Conservation (phyloP, 75 land plant species). For the Gnetum montanum region DNA sequence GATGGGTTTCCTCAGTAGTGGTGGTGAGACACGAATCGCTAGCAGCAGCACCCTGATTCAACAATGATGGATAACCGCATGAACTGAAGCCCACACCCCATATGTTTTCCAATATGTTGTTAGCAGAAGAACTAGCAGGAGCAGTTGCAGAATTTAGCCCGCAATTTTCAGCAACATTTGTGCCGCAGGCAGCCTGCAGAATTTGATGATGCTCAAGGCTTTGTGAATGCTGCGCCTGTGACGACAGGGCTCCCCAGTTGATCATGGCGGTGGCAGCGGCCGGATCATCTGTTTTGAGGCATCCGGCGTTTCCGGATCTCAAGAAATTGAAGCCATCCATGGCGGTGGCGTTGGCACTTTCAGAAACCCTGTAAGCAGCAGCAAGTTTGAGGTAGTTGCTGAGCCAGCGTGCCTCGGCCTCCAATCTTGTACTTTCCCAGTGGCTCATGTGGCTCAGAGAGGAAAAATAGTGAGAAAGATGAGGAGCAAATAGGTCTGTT, state of each 20-base stretch:
- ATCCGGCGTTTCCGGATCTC: background rate
- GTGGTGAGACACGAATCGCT: conserved; percentile 1
- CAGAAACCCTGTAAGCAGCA: conserved; percentile 1
- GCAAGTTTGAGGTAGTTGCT: conserved; percentile 3
- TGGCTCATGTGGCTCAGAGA: background rate
- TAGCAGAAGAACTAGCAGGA: background rate
- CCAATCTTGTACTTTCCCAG: conserved; percentile 4
- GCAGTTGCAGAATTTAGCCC: background rate
- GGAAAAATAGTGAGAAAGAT: background rate
- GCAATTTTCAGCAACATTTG: background rate
- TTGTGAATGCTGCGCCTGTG: background rate
- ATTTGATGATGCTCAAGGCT: background rate
- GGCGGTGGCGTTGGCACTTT: background rate
- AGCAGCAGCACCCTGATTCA: background rate
- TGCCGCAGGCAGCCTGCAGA: too few relatives aligned
- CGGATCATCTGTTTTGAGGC: background rate
- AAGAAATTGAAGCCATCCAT: background rate
- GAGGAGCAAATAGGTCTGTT: conserved; percentile 4
- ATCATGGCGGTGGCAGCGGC: too few relatives aligned
- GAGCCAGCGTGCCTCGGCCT: background rate
- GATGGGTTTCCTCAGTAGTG: background rate
- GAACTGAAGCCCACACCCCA: background rate
- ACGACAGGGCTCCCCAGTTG: too few relatives aligned
- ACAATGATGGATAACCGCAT: background rate
- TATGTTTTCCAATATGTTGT: background rate